Evolutionary conservation across 345 rosid species (phyloP).

Genomic region (Litchi chinensis): DNA sequence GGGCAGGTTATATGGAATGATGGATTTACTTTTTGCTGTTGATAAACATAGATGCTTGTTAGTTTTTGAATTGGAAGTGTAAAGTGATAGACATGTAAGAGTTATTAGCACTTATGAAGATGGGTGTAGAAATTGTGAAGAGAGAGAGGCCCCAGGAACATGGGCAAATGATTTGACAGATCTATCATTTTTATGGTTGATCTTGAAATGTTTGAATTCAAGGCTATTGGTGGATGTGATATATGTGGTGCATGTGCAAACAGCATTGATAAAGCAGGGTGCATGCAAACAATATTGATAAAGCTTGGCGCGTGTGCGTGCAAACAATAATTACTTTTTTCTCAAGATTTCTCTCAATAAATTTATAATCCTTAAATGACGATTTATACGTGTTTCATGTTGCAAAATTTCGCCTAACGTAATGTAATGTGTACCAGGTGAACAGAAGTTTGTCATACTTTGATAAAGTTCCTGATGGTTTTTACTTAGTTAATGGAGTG

Average conservation of each 20-base stretch:
- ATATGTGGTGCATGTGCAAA: background rate
- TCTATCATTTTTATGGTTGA: slow-evolving; percentile 2
- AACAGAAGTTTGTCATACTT: slow-evolving; percentile 93
- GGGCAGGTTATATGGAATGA: background rate
- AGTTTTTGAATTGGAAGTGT: background rate
- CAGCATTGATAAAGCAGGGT: background rate
- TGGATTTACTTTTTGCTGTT: background rate
- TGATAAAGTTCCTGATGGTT: slow-evolving; percentile 96
- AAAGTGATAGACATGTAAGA: background rate
- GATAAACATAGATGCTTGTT: background rate
- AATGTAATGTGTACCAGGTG: slow-evolving; percentile 58
- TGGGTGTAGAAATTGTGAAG: background rate
- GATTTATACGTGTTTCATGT: slow-evolving; percentile 2
- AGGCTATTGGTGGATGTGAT: slow-evolving; percentile 3
- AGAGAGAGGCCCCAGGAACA: background rate
- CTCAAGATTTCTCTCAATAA: background rate
- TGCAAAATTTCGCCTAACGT: slow-evolving; percentile 21
- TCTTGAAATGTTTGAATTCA: background rate
- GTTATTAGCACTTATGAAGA: background rate
- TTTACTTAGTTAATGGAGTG: slow-evolving; percentile 86
- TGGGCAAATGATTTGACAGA: background rate
- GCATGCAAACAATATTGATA: background rate
- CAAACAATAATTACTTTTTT: background rate
- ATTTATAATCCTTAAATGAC: slow-evolving; percentile 6
- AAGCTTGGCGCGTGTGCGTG: background rate